Evolutionary conservation across 2,329 filamentous ascomycete species (phyloP), one percentile per base, ranked within the genome.

Genomic region (Penicillium sclerotiorum): DNA sequence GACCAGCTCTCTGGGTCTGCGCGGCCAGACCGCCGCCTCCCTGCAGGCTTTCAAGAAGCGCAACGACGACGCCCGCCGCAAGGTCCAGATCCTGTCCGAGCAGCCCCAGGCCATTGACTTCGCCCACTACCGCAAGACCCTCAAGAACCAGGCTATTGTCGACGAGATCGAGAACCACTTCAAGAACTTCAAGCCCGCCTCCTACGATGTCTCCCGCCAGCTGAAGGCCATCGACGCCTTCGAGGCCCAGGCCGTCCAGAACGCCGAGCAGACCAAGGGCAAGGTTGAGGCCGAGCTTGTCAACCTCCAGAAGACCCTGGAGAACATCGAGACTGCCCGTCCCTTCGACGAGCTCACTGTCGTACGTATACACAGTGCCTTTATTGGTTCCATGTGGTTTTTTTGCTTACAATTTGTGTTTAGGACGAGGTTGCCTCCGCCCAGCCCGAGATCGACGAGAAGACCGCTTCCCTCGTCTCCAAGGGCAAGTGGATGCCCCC

Each of bases 21-120:
- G 90, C 76, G 94, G 94, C 75, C 89, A 91, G 80, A 99, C 94
- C 64, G 92, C 90, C 64, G 79, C 87, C 68, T 88, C 93, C 56
- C 90, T 99, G 56, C 88, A 93, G 75, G 84, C 90, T 62, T 99
- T 99, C 88, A 99, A 99, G 86, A 94, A 96, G 86, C 92, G 94
- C 80, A 96, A 97, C 83, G 94, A 99, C 74, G 92, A 96, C 74
- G 93, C 90, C 72, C 92, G 93, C 78, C 93, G 94, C 81, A 93
- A 93, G 80, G 83, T 99, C 56, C 85, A 88, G 76, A 68, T 84
- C 57, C 90, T 99, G 52, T 86, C 84, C 58, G 90, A 96, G 77
- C 86, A 88, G 73, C 80, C 93, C 60, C 90, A 90, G 69, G 84
- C 84, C 52, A 85, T 99, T 78, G 91, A 99, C 83, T 97, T 99